Conservation (phyloP, 2,329 filamentous ascomycete species). For the Verticillium albo-atrum region DNA sequence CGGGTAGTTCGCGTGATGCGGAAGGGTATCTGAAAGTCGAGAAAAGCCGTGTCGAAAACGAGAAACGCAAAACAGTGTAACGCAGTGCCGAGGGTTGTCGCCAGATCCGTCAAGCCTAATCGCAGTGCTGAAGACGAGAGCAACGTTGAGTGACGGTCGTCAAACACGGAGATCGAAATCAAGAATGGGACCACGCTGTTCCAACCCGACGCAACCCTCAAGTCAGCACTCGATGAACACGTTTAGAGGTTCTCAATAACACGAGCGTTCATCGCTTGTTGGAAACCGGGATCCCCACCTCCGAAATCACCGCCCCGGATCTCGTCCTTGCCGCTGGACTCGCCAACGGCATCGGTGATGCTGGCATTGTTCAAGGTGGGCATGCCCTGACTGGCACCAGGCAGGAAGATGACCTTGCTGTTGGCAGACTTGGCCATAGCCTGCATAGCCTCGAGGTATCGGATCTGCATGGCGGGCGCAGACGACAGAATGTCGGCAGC, state of each 20-base stretch:
- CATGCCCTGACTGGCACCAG: slow-evolving; percentile 56
- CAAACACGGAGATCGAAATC: neutral
- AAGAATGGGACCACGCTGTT: slow-evolving; percentile 10
- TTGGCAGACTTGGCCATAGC: slow-evolving; percentile 94
- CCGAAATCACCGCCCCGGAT: slow-evolving; percentile 44
- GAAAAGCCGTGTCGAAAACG: neutral
- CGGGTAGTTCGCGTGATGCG: neutral
- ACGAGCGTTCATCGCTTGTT: slow-evolving; percentile 75
- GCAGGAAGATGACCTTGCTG: slow-evolving; percentile 83
- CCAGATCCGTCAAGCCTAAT: neutral
- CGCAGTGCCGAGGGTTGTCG: neutral
- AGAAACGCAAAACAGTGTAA: neutral
- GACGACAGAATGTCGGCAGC: slow-evolving; percentile 90
- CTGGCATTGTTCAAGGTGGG: slow-evolving; percentile 35
- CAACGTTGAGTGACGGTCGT: neutral
- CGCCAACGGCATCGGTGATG: slow-evolving; percentile 28
- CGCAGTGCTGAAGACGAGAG: neutral
- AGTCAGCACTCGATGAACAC: slow-evolving; percentile 12
- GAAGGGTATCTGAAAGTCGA: neutral
- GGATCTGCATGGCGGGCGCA: slow-evolving; percentile 96
- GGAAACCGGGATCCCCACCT: slow-evolving; percentile 58
- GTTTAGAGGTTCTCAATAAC: slow-evolving; percentile 81
- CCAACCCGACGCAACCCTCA: slow-evolving; percentile 5
- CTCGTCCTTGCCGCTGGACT: slow-evolving; percentile 31
- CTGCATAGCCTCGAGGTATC: slow-evolving; percentile 98